Base-by-base conservation (phyloP, 306 rosid genomes). In the Cicer pinnatifidum region DNA sequence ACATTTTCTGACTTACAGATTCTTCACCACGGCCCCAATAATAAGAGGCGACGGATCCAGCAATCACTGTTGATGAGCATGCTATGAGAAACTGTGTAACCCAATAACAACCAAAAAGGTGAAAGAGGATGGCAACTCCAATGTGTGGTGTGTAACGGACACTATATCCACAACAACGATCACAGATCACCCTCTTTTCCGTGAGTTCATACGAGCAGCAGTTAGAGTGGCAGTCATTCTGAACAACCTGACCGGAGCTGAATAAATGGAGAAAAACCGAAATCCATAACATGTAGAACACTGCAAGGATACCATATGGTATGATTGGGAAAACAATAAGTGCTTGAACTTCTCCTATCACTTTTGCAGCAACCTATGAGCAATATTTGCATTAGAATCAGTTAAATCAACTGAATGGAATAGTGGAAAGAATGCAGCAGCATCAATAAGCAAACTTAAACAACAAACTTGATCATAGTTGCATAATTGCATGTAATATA, bases 41-140 rank as follows among this genome's bases (percentile, higher is more conserved):
- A 70, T 94, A 94, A 50, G 97, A 87, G 67, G 97, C 96, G 46
- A 94, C 97, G 38, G 97, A 88, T 78, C 99, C 99, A n/a, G 99
- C 97, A 84, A 94, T 87, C 38, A 94, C 93, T 1, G 99, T 87
- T 48, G 96, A 87, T 23, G 96, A 91, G 88, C 88, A 89, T 66
- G 97, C 92, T 57, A 89, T 81, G 67, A 91, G 77, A 84, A 91
- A 94, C 46, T 94, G 97, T 57, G 96, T 94, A 48, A 84, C 96
- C 99, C 99, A 94, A 77, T 85, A 94, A 79, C 96, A 83, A 43
- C 99, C 97, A 76, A 94, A 86, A 38, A 94, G 82, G 83, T 94
- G 99, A 84, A 94, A 94, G 73, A 94, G 88, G 74, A 94, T 88
- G 69, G 95, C 85, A 71, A 83, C 77, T 69, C 92, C 98, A 40